Percentiles rank a stretch among this genome's conserved stretches.
phyloP scores from a whole-genome alignment of 306 rosid genomes.

The Dryas octopetala region DNA sequence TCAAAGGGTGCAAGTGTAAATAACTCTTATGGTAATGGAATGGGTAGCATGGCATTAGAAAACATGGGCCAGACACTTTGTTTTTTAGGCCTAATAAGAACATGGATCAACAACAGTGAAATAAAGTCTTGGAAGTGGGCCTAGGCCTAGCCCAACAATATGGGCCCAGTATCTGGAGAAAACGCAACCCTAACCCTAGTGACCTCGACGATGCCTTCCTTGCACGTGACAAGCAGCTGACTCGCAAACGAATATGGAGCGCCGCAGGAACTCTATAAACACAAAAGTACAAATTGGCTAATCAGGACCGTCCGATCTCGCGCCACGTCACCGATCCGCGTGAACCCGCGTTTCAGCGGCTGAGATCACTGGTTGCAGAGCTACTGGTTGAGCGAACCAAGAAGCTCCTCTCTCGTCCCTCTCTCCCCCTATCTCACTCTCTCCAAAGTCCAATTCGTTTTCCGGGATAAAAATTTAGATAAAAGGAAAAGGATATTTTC shows the following conservation, averaged over 20 bases:
- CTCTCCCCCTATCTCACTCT: constrained; percentile 20
- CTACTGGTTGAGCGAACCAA: constrained; percentile 68
- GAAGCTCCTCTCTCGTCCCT: constrained; percentile 42
- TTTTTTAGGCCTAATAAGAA: neutral
- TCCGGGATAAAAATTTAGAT: constrained; percentile 1
- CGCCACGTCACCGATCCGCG: constrained; percentile 65
- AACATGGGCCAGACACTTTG: neutral
- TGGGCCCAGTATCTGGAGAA: neutral
- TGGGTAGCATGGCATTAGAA: no score
- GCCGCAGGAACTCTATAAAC: constrained; percentile 51
- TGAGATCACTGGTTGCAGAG: constrained; percentile 62
- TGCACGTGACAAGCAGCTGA: constrained; percentile 62
- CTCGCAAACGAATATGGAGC: constrained; percentile 33
- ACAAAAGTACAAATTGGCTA: constrained; percentile 30
- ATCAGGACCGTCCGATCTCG: constrained; percentile 48
- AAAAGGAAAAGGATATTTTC: constrained; percentile 1
- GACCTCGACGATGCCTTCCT: neutral
- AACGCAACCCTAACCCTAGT: constrained; percentile 35
- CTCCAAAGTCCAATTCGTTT: constrained; percentile 25
- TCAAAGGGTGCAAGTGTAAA: no score
- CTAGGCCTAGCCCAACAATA: neutral
- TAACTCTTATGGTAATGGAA: no score
- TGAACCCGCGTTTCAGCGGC: constrained; percentile 47
- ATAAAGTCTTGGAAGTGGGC: neutral
- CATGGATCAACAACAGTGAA: neutral